Percentiles rank a stretch among this genome's conserved stretches.
phyloP scores from a whole-genome alignment of 1,139 yeast genomes.

The Saccharomycopsis hybrid region DNA sequence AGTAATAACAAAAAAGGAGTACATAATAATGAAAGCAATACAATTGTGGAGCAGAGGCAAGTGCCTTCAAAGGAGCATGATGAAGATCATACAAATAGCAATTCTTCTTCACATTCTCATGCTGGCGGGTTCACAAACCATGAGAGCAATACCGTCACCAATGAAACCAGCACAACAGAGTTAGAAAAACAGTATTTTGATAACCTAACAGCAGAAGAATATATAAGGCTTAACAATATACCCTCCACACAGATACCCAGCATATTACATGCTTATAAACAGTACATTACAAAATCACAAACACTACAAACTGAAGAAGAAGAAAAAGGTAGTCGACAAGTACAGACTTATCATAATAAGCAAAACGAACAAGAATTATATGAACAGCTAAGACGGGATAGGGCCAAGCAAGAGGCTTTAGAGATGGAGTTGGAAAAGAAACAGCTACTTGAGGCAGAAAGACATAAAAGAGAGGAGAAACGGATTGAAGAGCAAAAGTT shows the following conservation, averaged over 20 bases:
- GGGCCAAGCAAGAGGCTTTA: conserved; percentile 15
- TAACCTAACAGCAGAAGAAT: not conserved
- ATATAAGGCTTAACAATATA: not conserved
- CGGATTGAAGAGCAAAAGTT: not conserved
- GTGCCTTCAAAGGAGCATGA: not conserved
- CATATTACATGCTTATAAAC: not conserved
- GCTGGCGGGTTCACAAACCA: not conserved
- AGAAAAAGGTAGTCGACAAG: no score
- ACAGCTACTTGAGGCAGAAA: conserved; percentile 6
- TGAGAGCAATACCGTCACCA: conserved; percentile 6
- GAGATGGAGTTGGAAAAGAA: conserved; percentile 2
- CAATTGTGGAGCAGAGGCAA: no score
- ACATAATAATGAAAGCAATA: not conserved
- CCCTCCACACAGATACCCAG: not conserved
- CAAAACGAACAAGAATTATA: conserved; percentile 11
- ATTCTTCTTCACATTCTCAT: conserved; percentile 7
- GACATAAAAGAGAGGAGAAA: conserved; percentile 2
- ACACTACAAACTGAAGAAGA: not conserved
- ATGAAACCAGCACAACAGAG: not conserved
- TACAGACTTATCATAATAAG: no score
- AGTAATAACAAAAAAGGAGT: not conserved
- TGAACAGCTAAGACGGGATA: conserved; percentile 13
- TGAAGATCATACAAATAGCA: not conserved
- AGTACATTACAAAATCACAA: not conserved
- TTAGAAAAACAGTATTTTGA: not conserved